Conservation (phyloP, 2,329 filamentous ascomycete species). For the Gnomoniopsis sp. region DNA sequence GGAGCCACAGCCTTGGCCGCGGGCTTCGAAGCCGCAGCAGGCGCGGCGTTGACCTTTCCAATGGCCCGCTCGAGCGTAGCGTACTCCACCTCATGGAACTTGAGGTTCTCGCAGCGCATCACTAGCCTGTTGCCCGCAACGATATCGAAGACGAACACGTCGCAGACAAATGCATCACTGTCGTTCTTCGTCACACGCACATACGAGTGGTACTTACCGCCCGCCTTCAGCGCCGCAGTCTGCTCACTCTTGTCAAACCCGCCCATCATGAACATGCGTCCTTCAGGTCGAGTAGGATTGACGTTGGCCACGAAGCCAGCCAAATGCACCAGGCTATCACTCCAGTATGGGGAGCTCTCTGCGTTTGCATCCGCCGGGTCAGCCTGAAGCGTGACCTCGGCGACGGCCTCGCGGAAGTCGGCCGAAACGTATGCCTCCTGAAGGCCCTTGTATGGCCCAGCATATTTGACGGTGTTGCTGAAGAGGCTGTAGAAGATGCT, state of each 20-base stretch:
- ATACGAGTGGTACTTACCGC: constrained; percentile 21
- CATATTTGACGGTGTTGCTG: constrained; percentile 21
- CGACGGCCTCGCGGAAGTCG: constrained; percentile 17
- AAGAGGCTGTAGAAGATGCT: constrained; percentile 24
- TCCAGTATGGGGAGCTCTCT: constrained; percentile 21
- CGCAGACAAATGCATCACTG: constrained; percentile 19
- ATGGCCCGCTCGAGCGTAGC: constrained; percentile 15
- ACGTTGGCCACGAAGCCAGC: constrained; percentile 21
- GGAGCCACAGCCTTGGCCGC: neutral
- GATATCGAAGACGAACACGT: constrained; percentile 21
- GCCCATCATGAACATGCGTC: constrained; percentile 20
- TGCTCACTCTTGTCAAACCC: constrained; percentile 21
- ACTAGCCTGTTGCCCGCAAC: constrained; percentile 18
- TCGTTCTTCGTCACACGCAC: constrained; percentile 12
- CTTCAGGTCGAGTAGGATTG: constrained; percentile 9
- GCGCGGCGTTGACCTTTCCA: constrained; percentile 5
- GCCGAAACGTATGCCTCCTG: constrained; percentile 17
- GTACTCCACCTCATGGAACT: constrained; percentile 18
- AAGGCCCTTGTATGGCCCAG: constrained; percentile 19
- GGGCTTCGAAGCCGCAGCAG: neutral
- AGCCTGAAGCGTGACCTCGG: constrained; percentile 18
- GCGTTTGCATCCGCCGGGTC: constrained; percentile 11
- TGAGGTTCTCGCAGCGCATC: constrained; percentile 19
- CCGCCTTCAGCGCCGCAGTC: constrained; percentile 14
- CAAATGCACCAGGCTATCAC: constrained; percentile 22